Base-by-base conservation (phyloP, 768 basidiomycete species). In the Panaeolus papilionaceus region DNA sequence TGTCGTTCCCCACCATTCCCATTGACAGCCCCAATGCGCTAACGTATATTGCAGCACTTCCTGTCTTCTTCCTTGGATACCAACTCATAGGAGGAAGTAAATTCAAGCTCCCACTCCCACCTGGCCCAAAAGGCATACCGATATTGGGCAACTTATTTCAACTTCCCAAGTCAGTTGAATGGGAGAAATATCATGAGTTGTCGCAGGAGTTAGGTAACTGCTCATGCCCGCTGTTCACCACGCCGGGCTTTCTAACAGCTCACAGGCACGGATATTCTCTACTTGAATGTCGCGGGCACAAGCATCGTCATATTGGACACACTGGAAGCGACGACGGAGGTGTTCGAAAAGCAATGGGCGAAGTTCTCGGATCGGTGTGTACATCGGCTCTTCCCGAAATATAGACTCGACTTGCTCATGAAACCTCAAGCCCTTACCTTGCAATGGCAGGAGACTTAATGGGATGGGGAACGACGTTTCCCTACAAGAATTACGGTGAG, bases 271-370 rank as follows among this genome's bases (percentile, higher is more conserved):
- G 77, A 78, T 58, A 75, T 79, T 18, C 65, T 80, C 3, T 73
- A 76, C 64, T 62, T 78, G 10, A 71, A 76, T 33, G 63, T 74
- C 23, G 74, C 71, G 28, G 78, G 78, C 20, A 72, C 70, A 3
- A 64, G 66, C 10, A 62, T 78, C 33, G 70, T 78, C 33, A 69
- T 79, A n/a, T 61, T 86, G 51, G 81, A 83, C 66, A 78, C 80
- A 2, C 42, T 75, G 1, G 76, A 83, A 61, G 78, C 79, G 0
- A 78, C 79, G 2, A 70, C 68, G 3, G 83, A 86, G 12, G 77
- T 86, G 14, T 77, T 86, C 49, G 83, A 84, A 62, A 80, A 77
- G 64, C 70, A 81, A 11, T 83, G 79, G 14, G 66, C 74, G 10
- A 80, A 80, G 23, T 85, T 85, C 69, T 85, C 80, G 28, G 54